phyloP scores from a whole-genome alignment of 2,329 filamentous ascomycete genomes.

The Domatiomyces catenatus region DNA sequence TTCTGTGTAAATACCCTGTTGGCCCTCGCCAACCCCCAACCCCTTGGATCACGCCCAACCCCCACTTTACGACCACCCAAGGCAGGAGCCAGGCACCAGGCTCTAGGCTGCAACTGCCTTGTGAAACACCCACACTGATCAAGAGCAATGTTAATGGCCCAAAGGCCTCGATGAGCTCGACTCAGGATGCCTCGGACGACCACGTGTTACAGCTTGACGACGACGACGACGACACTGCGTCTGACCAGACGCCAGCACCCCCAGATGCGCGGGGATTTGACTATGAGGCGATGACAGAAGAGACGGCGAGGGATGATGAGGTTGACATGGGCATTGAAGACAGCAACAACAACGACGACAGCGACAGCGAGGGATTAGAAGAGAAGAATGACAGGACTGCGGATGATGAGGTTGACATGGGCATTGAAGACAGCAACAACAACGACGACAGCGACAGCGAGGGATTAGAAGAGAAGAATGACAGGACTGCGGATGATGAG shows the following conservation, averaged over 20 bases:
- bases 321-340: background rate
- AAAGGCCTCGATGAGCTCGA: slow-evolving; percentile 1
- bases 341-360: background rate
- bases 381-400: background rate
- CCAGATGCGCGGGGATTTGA: background rate
- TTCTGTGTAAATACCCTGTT: too few species aligned
- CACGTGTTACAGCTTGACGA: background rate
- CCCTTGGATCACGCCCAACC: too few species aligned
- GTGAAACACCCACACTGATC: background rate
- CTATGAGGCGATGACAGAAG: background rate
- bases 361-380: background rate
- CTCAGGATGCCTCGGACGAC: background rate
- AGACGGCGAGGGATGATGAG: background rate
- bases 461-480: background rate
- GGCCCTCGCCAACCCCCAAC: too few species aligned
- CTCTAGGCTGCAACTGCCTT: background rate
- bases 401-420: too few species aligned
- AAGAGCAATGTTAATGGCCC: background rate
- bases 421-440: too few species aligned
- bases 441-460: too few species aligned
- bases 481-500: background rate
- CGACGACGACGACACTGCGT: background rate
- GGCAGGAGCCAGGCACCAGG: background rate
- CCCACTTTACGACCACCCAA: background rate
- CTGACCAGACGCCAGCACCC: background rate